phyloP scores from a whole-genome alignment of 2,329 filamentous ascomycete species.

The Nothopassalora personata region DNA sequence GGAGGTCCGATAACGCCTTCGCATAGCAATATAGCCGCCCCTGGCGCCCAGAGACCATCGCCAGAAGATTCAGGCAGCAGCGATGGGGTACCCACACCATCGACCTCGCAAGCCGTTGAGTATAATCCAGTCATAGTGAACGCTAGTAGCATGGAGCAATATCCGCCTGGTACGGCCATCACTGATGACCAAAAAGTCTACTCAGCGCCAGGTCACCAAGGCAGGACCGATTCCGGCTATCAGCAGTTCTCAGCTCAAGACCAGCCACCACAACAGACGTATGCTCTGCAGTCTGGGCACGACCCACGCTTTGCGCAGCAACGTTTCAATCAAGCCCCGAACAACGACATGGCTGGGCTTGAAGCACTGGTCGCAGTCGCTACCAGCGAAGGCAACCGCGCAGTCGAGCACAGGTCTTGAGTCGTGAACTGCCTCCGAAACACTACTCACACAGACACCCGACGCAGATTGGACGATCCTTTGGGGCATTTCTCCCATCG shows the following conservation, averaged over 20 bases:
- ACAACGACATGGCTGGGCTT: constrained; percentile 50
- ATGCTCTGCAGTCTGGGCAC: constrained; percentile 32
- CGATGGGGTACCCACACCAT: constrained; percentile 51
- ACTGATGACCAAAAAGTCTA: constrained; percentile 39
- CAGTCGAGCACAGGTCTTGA: constrained; percentile 26
- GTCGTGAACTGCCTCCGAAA: neutral
- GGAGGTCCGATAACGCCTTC: constrained; percentile 45
- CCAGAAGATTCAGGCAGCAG: constrained; percentile 53
- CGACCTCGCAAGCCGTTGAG: constrained; percentile 45
- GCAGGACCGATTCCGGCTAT: constrained; percentile 32
- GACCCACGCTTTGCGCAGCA: constrained; percentile 28
- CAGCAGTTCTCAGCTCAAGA: constrained; percentile 26
- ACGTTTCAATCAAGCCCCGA: constrained; percentile 29
- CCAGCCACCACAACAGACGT: constrained; percentile 25
- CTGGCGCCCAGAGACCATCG: constrained; percentile 43
- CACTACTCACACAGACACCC: neutral
- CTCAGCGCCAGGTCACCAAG: constrained; percentile 25
- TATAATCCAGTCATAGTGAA: constrained; percentile 50
- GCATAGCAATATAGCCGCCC: constrained; percentile 14
- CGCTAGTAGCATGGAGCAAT: constrained; percentile 45
- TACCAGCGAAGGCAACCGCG: constrained; percentile 48
- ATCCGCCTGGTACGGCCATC: constrained; percentile 33
- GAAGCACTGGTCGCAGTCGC: constrained; percentile 62
- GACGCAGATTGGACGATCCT: neutral
- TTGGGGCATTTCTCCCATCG: neutral